A percentile compares a stretch with the other conserved stretches of the same genome.
phyloP scores from a whole-genome alignment of 23 red algal genomes.

The Cyanidioschyzon merolae region DNA sequence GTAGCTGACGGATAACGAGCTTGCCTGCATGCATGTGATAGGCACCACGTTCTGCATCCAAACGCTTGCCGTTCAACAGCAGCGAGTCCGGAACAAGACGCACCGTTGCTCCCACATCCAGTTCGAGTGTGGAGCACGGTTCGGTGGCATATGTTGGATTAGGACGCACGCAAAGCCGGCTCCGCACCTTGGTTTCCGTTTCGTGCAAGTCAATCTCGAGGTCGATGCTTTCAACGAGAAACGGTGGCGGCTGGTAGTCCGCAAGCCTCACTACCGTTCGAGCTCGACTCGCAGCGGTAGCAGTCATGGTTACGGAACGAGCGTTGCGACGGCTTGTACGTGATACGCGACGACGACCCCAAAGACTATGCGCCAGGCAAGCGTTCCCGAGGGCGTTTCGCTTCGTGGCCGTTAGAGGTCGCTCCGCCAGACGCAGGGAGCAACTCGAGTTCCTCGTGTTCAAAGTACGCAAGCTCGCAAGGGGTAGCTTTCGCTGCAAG shows the following conservation, averaged over 20 bases:
- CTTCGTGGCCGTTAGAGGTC: no score
- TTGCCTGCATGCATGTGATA: constrained; percentile 20
- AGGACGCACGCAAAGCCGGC: constrained; percentile 24
- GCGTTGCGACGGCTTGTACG: neutral
- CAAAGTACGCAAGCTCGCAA: no score
- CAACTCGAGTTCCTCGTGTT: no score
- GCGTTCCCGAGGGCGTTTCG: no score
- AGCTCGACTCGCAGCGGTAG: constrained; percentile 7
- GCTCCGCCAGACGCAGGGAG: no score
- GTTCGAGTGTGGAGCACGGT: constrained; percentile 9
- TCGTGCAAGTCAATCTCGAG: constrained; percentile 63
- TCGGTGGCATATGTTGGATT: constrained; percentile 10
- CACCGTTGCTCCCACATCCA: constrained; percentile 43
- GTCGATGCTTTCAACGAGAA: constrained; percentile 40
- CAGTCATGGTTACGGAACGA: neutral
- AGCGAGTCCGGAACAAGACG: constrained; percentile 35
- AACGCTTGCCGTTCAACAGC: constrained; percentile 31
- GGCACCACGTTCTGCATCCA: constrained; percentile 18
- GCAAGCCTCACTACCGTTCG: constrained; percentile 37
- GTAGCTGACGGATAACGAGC: constrained; percentile 28
- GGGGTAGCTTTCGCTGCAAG: no score
- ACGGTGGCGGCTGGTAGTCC: constrained; percentile 71
- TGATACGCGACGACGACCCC: no score
- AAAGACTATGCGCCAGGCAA: no score
- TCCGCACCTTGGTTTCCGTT: constrained; percentile 38